These are phyloP conservation scores for Boletus subcaerulescens DNA, from an alignment of 768 basidiomycete genomes.

Conservation along the genomic window DNA sequence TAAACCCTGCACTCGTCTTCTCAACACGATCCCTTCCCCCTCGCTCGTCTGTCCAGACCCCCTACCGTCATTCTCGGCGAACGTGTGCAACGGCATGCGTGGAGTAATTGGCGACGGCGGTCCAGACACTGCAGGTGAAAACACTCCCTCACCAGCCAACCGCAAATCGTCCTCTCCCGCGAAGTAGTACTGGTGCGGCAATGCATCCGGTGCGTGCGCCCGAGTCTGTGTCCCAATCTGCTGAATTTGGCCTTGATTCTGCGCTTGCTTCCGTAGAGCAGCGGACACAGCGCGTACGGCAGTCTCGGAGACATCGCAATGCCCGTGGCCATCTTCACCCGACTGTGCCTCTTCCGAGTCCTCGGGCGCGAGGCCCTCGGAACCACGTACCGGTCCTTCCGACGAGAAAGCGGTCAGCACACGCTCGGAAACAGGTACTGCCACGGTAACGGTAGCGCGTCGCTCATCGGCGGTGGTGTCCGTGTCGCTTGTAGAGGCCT, in stretches of 20 bases:
- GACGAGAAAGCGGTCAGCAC: neutral
- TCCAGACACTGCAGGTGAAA: constrained; percentile 67
- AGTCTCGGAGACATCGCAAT: neutral
- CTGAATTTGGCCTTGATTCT: neutral
- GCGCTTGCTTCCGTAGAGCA: neutral
- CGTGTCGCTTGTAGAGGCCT: constrained; percentile 66
- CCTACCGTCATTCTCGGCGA: constrained; percentile 6
- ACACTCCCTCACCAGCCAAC: constrained; percentile 68
- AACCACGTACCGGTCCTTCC: neutral
- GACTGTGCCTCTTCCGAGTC: neutral
- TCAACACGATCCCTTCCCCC: constrained; percentile 17
- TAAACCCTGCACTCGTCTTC: constrained; percentile 17
- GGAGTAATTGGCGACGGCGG: constrained; percentile 63
- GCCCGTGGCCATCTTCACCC: neutral
- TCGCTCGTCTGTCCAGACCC: constrained; percentile 3
- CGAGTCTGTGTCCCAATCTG: neutral
- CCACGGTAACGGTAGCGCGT: neutral
- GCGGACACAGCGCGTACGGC: neutral
- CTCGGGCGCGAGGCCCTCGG: constrained; percentile 16
- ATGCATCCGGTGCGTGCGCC: no score
- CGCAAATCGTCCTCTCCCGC: constrained; percentile 48
- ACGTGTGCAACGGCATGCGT: constrained; percentile 30
- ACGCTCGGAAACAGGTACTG: neutral
- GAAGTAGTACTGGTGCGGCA: constrained; percentile 41
- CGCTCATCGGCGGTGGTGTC: neutral